Conservation (phyloP, 352 stramenopile genomes). For the Phytopythium delawarense region DNA sequence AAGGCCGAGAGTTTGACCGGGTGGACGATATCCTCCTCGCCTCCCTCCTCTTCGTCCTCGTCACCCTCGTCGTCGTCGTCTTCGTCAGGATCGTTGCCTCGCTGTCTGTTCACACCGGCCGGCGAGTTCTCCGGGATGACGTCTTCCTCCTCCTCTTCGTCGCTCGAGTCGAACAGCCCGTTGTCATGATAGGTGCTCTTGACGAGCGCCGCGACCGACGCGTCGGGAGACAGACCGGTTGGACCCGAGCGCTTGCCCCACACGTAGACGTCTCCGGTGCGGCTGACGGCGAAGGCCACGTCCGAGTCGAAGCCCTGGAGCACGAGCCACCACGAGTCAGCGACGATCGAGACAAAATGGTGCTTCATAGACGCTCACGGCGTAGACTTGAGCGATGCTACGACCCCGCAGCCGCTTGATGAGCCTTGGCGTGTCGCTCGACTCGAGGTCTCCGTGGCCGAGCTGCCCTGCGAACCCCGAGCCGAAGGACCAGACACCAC, state of each 20-base stretch:
- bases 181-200: slow-evolving; percentile 45
- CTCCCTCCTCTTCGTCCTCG: slow-evolving; percentile 26
- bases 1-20: slow-evolving; percentile 61
- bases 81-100: slow-evolving; percentile 12
- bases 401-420: slow-evolving; percentile 68
- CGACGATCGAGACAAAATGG: not conserved
- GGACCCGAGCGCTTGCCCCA: slow-evolving; percentile 69
- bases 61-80: slow-evolving; percentile 13
- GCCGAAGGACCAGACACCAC: slow-evolving; percentile 80
- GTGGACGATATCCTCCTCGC: slow-evolving; percentile 62
- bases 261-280: slow-evolving; percentile 69
- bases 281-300: slow-evolving; percentile 65
- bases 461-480: slow-evolving; percentile 68
- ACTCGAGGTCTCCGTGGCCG: slow-evolving; percentile 67
- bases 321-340: not conserved
- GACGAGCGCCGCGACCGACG: slow-evolving; percentile 26
- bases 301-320: slow-evolving; percentile 78
- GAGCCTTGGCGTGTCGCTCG: slow-evolving; percentile 42
- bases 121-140: not conserved
- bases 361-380: slow-evolving; percentile 25
- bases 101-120: slow-evolving; percentile 4
- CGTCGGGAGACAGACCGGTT: slow-evolving; percentile 37
- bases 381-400: slow-evolving; percentile 70
- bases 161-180: slow-evolving; percentile 45
- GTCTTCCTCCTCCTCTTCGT: slow-evolving; percentile 32